These are phyloP conservation scores for Gomphus bonarii DNA, from an alignment of 1,284 basidiomycete genomes.

Conservation along the genomic window DNA sequence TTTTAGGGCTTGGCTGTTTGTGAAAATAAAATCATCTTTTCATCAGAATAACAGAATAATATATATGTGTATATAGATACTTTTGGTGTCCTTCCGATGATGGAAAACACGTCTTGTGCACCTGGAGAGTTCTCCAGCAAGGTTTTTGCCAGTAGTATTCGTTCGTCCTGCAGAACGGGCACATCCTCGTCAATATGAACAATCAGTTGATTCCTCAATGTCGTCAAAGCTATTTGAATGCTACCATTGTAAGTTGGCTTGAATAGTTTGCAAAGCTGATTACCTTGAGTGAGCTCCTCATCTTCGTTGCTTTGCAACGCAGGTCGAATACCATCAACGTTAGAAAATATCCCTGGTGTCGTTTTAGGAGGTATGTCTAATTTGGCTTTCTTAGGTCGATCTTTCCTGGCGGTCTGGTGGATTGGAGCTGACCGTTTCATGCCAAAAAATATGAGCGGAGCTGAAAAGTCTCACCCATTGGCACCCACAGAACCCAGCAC, in stretches of 20 bases:
- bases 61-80: slow-evolving; percentile 25
- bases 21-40: slow-evolving; percentile 10
- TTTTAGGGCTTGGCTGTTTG: slow-evolving; percentile 33
- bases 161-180: slow-evolving; percentile 43
- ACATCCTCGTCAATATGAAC: slow-evolving; percentile 31
- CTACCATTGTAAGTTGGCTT: neutral
- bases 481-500: neutral
- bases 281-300: slow-evolving; percentile 20
- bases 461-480: neutral
- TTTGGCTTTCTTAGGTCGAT: neutral
- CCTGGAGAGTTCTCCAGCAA: slow-evolving; percentile 51
- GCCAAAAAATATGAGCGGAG: neutral
- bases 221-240: slow-evolving; percentile 21
- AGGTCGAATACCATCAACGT: slow-evolving; percentile 20
- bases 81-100: slow-evolving; percentile 45
- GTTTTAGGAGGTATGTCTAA: neutral
- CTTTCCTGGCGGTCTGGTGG: neutral
- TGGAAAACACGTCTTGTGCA: slow-evolving; percentile 47
- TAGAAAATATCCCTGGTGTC: slow-evolving; percentile 13
- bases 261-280: neutral
- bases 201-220: slow-evolving; percentile 46
- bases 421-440: neutral
- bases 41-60: neutral
- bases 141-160: slow-evolving; percentile 43
- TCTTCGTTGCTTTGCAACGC: slow-evolving; percentile 20